Evolutionary conservation across 2,329 filamentous ascomycete genomes (phyloP).

Genomic region (Neurospora sp.): DNA sequence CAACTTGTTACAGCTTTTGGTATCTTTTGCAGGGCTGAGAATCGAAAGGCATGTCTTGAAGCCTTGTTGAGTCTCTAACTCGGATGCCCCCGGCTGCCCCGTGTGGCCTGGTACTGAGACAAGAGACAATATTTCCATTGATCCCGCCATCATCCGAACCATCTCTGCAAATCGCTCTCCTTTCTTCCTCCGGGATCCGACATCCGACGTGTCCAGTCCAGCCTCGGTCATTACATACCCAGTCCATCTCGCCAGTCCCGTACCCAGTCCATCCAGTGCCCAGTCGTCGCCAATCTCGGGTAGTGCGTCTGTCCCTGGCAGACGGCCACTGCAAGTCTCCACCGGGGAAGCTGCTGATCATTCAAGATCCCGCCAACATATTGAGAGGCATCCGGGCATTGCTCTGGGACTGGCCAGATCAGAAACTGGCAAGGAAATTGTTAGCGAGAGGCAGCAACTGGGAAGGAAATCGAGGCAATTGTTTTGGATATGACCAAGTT

Average conservation of each 20-base stretch:
- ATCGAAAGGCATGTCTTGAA: too few relatives aligned
- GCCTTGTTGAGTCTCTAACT: not conserved
- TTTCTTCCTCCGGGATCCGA: not conserved
- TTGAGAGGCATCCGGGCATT: not conserved
- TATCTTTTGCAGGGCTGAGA: not conserved
- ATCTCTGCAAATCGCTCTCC: not conserved
- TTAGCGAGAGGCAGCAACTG: not conserved
- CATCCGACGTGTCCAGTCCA: not conserved
- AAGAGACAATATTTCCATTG: not conserved
- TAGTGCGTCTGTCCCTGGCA: not conserved
- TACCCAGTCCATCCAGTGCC: not conserved
- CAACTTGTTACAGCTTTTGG: not conserved
- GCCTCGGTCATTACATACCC: not conserved
- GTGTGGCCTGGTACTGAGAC: not conserved
- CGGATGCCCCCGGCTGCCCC: not conserved
- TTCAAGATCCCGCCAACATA: not conserved
- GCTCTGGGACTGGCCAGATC: not conserved
- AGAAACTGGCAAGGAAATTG: not conserved
- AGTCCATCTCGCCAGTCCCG: not conserved
- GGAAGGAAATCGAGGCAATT: not conserved
- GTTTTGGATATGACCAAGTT: not conserved
- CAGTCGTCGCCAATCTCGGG: not conserved
- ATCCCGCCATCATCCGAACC: not conserved
- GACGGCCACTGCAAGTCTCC: not conserved
- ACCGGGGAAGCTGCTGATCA: not conserved